Evolutionary conservation across 2,329 filamentous ascomycete genomes (phyloP).

Genomic region (Trichoderma atrobrunneum): DNA sequence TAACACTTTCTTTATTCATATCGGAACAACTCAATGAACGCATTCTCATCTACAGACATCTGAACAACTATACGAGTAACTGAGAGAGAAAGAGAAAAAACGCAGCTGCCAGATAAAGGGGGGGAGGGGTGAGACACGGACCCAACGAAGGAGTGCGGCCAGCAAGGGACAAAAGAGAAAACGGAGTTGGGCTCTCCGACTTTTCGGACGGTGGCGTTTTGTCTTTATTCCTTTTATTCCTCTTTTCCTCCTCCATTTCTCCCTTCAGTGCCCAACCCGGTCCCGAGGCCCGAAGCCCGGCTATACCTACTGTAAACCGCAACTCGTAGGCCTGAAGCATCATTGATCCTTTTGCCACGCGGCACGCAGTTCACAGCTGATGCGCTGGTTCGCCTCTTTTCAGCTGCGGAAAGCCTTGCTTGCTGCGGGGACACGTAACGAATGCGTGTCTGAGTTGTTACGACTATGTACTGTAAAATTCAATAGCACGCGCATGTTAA

Average conservation of each 20-base stretch:
- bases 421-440: conserved; percentile 13
- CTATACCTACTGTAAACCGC: background rate
- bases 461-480: background rate
- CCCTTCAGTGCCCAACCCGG: background rate
- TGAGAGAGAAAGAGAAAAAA: background rate
- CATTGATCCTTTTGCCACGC: background rate
- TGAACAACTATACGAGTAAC: background rate
- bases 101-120: background rate
- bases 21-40: background rate
- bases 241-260: background rate
- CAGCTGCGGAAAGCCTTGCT: background rate
- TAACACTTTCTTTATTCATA: background rate
- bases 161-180: background rate
- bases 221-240: background rate
- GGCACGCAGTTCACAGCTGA: conserved; percentile 5
- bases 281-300: background rate
- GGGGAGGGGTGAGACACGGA: background rate
- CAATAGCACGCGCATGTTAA: background rate
- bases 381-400: conserved; percentile 12
- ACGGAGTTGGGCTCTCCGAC: conserved; percentile 7
- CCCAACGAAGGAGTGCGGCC: background rate
- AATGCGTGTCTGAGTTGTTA: background rate
- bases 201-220: background rate
- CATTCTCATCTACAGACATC: background rate
- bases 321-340: background rate